Evolutionary conservation across 2,329 filamentous ascomycete species (phyloP).

Genomic region (Monilinia fructigena): DNA sequence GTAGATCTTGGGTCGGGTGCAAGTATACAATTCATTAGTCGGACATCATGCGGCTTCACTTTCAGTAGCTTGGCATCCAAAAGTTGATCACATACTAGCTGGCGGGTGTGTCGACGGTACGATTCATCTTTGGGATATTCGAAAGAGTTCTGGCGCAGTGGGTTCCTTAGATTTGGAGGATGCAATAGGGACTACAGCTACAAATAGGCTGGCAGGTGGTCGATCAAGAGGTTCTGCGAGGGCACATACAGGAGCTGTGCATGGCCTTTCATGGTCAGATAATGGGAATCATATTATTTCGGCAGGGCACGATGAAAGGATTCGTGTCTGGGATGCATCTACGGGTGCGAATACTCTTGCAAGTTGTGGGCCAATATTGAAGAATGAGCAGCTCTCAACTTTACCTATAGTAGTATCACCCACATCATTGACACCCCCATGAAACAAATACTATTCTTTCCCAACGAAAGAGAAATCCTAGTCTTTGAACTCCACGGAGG

Average conservation of each 20-base stretch:
- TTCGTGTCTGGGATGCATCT: constrained; percentile 82
- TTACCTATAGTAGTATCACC: constrained; percentile 64
- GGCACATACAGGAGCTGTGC: constrained; percentile 80
- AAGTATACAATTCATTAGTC: constrained; percentile 68
- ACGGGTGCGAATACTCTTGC: constrained; percentile 84
- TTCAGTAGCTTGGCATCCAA: constrained; percentile 77
- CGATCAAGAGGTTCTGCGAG: constrained; percentile 52
- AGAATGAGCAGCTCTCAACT: constrained; percentile 66
- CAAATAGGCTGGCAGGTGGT: constrained; percentile 39
- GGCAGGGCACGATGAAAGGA: constrained; percentile 76
- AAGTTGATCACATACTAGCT: constrained; percentile 73
- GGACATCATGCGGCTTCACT: constrained; percentile 67
- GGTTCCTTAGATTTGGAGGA: constrained; percentile 83
- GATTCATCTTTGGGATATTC: constrained; percentile 82
- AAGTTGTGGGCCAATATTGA: constrained; percentile 79
- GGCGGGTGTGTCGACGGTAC: constrained; percentile 84
- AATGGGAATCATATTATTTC: constrained; percentile 75
- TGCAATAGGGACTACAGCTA: constrained; percentile 62
- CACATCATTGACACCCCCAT: constrained; percentile 53
- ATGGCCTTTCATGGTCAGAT: constrained; percentile 81
- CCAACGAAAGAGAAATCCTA: constrained; percentile 78
- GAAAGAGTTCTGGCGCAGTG: constrained; percentile 72
- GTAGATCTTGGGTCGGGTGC: constrained; percentile 84
- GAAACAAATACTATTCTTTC: constrained; percentile 72
- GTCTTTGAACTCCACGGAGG: constrained; percentile 79